Percentiles rank a stretch among this genome's conserved stretches.
phyloP scores from a whole-genome alignment of 2,329 filamentous ascomycete genomes.

The Botryotinia convoluta region DNA sequence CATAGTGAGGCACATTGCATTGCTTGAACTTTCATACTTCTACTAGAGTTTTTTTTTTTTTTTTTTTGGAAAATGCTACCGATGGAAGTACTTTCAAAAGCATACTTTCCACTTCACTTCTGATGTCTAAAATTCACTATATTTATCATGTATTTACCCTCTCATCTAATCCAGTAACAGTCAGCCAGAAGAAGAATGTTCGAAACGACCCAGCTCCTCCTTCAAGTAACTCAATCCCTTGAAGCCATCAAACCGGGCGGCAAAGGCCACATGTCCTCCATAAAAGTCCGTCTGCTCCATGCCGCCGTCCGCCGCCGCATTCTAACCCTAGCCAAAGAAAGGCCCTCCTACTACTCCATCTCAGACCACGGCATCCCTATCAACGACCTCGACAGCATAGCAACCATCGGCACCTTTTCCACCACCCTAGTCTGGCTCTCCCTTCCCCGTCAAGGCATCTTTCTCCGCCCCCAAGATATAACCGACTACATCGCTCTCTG shows the following conservation, averaged over 20 bases:
- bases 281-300: constrained; percentile 68
- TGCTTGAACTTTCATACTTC: no score
- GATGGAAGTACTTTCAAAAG: neutral
- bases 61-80: neutral
- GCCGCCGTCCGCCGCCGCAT: constrained; percentile 65
- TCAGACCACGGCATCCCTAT: constrained; percentile 62
- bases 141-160: neutral
- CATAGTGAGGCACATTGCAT: no score
- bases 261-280: constrained; percentile 60
- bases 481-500: constrained; percentile 71
- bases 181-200: constrained; percentile 64
- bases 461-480: constrained; percentile 58
- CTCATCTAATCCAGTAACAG: constrained; percentile 1
- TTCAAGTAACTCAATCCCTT: constrained; percentile 66
- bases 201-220: constrained; percentile 73
- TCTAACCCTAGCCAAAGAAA: constrained; percentile 52
- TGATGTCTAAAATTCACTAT: no score
- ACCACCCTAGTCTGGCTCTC: constrained; percentile 64
- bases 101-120: neutral
- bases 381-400: constrained; percentile 73
- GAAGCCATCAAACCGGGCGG: constrained; percentile 67
- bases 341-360: constrained; percentile 61
- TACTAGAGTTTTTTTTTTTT: no score
- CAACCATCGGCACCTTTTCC: constrained; percentile 69
- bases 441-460: constrained; percentile 71